Conservation (phyloP, 2,329 filamentous ascomycete species). For the Fusarium sp. region DNA sequence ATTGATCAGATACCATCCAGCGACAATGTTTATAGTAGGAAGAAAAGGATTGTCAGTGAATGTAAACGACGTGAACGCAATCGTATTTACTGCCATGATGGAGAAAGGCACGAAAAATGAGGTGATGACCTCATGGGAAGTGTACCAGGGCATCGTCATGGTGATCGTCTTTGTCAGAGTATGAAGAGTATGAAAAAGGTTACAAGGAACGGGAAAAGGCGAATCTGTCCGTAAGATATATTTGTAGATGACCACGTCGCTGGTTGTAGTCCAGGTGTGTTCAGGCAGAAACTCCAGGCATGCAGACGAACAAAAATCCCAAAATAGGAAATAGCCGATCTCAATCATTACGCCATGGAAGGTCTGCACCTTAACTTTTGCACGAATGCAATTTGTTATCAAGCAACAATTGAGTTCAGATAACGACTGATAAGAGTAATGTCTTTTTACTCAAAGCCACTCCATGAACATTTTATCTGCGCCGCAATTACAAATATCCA, state of each 20-base stretch:
- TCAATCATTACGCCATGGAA: not conserved
- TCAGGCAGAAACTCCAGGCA: not conserved
- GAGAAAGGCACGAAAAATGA: not conserved
- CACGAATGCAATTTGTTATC: not conserved
- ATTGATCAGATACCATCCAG: not conserved
- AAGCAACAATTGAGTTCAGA: not conserved
- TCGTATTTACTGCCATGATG: not conserved
- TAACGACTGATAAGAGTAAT: not conserved
- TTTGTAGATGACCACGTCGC: no score
- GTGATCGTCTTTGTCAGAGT: no score
- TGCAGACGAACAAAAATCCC: not conserved
- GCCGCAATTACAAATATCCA: not conserved
- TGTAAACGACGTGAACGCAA: not conserved
- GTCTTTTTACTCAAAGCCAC: accelerated
- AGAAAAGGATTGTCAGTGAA: not conserved
- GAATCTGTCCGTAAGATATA: no score
- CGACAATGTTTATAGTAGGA: not conserved
- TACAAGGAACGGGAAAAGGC: no score
- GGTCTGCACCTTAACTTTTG: not conserved
- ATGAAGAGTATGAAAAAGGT: no score
- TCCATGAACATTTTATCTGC: accelerated
- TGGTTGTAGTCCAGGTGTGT: no score
- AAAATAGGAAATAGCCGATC: not conserved
- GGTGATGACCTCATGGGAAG: not conserved
- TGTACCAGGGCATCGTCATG: not conserved